phyloP scores from a whole-genome alignment of 768 basidiomycete genomes.

The Lactifluus subvellereus region DNA sequence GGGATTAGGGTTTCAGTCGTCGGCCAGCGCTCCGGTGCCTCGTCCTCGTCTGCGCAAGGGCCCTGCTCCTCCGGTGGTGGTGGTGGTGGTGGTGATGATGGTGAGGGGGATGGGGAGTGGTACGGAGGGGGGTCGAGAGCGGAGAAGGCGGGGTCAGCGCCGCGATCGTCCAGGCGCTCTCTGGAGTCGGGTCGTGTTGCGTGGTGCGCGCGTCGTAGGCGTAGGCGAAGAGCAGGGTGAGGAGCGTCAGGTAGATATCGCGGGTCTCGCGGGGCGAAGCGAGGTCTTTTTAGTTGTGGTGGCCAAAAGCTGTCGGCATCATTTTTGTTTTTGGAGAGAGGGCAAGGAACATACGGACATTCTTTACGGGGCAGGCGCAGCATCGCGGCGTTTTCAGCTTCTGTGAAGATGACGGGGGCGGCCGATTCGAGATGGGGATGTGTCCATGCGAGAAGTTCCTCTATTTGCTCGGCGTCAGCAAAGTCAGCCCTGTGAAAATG shows the following conservation, averaged over 20 bases:
- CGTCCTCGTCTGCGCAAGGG: too few species aligned
- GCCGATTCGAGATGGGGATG: slow-evolving; percentile 42
- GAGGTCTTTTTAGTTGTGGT: slow-evolving; percentile 40
- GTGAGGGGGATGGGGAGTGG: background rate
- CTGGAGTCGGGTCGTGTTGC: slow-evolving; percentile 73
- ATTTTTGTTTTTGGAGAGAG: background rate
- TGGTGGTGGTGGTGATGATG: slow-evolving; percentile 26
- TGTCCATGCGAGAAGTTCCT: slow-evolving; percentile 60
- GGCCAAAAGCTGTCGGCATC: too few species aligned
- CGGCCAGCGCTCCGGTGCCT: slow-evolving; percentile 31
- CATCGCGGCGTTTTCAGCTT: slow-evolving; percentile 66
- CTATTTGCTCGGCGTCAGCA: slow-evolving; percentile 69
- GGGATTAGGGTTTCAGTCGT: slow-evolving; percentile 47
- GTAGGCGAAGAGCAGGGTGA: slow-evolving; percentile 72
- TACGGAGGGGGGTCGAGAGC: slow-evolving; percentile 72
- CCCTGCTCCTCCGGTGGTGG: slow-evolving; percentile 27
- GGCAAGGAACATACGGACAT: slow-evolving; percentile 33
- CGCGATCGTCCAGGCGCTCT: slow-evolving; percentile 84
- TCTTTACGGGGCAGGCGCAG: slow-evolving; percentile 49
- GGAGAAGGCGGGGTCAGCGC: slow-evolving; percentile 69
- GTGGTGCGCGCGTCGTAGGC: slow-evolving; percentile 77
- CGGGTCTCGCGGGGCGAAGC: slow-evolving; percentile 49
- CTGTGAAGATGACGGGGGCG: slow-evolving; percentile 50
- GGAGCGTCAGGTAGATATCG: slow-evolving; percentile 59
- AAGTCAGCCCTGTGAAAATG: slow-evolving; percentile 62